Conservation (phyloP, 73 alveolate genomes). For the Paramecium sonneborni region DNA sequence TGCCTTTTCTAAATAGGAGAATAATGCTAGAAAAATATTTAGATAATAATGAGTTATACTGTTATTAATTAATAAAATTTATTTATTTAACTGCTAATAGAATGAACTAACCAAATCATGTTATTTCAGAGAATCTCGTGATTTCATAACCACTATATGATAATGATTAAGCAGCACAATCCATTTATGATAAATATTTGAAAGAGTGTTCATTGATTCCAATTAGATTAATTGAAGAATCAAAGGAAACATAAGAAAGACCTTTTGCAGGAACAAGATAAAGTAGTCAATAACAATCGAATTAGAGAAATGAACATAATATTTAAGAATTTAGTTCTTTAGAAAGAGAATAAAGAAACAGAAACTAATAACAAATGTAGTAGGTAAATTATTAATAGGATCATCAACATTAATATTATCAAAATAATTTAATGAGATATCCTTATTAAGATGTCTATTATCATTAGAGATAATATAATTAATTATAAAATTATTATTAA, state of each 20-base stretch:
- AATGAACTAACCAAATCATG: background rate
- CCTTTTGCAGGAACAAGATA: slow-evolving; percentile 8
- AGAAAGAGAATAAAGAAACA: background rate
- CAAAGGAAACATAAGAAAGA: background rate
- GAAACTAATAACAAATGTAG: background rate
- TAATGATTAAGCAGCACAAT: background rate
- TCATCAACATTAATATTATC: background rate
- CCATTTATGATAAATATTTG: background rate
- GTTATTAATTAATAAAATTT: background rate
- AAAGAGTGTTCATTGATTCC: background rate
- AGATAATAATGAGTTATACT: background rate
- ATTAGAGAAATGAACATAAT: background rate
- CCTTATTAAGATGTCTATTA: background rate
- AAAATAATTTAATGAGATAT: background rate
- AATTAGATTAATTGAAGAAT: background rate
- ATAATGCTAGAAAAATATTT: background rate
- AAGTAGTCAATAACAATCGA: background rate
- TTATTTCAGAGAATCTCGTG: slow-evolving; percentile 16
- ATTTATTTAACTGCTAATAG: slow-evolving; percentile 26
- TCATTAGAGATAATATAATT: background rate
- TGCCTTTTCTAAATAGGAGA: background rate
- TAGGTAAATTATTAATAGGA: background rate
- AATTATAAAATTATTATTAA: background rate
- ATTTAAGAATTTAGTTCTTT: background rate
- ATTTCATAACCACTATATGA: slow-evolving; percentile 16